These are phyloP conservation scores for Termitomyces sp. DNA, from an alignment of 768 basidiomycete genomes.

Conservation along the genomic window DNA sequence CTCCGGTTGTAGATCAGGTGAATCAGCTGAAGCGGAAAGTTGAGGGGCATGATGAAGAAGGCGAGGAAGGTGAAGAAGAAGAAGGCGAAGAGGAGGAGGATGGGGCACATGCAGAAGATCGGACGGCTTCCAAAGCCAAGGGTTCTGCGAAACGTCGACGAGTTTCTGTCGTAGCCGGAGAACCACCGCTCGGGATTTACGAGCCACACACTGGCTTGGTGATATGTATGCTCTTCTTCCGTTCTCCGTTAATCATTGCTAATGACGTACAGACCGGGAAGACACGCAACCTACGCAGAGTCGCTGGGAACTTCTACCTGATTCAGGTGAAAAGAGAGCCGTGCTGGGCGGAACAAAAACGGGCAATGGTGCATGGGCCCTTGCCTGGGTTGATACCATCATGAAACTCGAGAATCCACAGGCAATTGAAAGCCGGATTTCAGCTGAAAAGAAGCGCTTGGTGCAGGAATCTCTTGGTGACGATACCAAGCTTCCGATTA, in stretches of 20 bases:
- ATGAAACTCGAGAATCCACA: constrained; percentile 30
- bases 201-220: constrained; percentile 79
- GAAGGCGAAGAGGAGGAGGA: background rate
- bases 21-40: constrained; percentile 27
- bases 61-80: constrained; percentile 22
- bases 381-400: constrained; percentile 72
- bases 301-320: constrained; percentile 58
- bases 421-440: background rate
- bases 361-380: constrained; percentile 77
- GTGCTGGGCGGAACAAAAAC: constrained; percentile 71
- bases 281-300: constrained; percentile 74
- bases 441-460: background rate
- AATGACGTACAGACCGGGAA: constrained; percentile 51
- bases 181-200: constrained; percentile 65
- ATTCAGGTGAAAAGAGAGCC: constrained; percentile 35
- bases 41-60: constrained; percentile 26
- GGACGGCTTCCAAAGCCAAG: background rate
- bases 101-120: background rate
- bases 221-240: constrained; percentile 51
- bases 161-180: constrained; percentile 19
- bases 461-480: constrained; percentile 4
- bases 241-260: background rate
- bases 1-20: constrained; percentile 4
- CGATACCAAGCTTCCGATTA: background rate
- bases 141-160: constrained; percentile 25